Evolutionary conservation across 2,329 filamentous ascomycete species (phyloP).

Genomic region (Fusarium devonianum): DNA sequence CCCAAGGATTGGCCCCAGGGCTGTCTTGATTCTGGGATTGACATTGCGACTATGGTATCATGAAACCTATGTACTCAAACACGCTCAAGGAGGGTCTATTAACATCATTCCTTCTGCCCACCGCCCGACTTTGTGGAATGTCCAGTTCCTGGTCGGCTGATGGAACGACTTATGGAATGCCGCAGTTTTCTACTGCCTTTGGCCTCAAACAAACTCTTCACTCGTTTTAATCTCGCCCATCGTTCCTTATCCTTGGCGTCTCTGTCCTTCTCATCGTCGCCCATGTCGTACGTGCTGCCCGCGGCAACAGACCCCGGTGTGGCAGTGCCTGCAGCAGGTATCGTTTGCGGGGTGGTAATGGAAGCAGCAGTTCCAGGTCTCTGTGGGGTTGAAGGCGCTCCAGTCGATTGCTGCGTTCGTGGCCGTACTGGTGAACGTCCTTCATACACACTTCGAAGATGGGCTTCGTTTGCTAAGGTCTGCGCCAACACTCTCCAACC

Average conservation of each 20-base stretch:
- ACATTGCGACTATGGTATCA: constrained; percentile 16
- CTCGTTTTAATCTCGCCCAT: constrained; percentile 73
- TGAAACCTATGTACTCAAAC: constrained; percentile 4
- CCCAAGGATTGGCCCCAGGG: no score
- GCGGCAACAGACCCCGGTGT: constrained; percentile 13
- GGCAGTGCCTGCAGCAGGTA: constrained; percentile 11
- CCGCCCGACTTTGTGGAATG: constrained; percentile 42
- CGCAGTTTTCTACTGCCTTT: constrained; percentile 65
- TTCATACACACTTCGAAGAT: constrained; percentile 53
- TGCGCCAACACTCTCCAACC: constrained; percentile 64
- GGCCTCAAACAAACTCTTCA: constrained; percentile 75
- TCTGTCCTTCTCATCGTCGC: constrained; percentile 54
- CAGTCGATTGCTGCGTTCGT: constrained; percentile 18
- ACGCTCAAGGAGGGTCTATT: not conserved
- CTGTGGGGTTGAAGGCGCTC: constrained; percentile 34
- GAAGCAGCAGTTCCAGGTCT: constrained; percentile 29
- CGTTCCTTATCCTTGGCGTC: constrained; percentile 73
- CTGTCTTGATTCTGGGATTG: no score
- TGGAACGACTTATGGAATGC: constrained; percentile 48
- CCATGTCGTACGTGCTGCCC: constrained; percentile 22
- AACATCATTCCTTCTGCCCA: constrained; percentile 24
- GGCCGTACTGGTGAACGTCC: constrained; percentile 37
- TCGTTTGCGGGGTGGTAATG: constrained; percentile 19
- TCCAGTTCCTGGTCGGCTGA: constrained; percentile 51
- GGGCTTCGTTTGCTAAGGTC: constrained; percentile 65